Base-by-base conservation (phyloP, 148 eudicot genomes). In the Rhododendron mucronatum region DNA sequence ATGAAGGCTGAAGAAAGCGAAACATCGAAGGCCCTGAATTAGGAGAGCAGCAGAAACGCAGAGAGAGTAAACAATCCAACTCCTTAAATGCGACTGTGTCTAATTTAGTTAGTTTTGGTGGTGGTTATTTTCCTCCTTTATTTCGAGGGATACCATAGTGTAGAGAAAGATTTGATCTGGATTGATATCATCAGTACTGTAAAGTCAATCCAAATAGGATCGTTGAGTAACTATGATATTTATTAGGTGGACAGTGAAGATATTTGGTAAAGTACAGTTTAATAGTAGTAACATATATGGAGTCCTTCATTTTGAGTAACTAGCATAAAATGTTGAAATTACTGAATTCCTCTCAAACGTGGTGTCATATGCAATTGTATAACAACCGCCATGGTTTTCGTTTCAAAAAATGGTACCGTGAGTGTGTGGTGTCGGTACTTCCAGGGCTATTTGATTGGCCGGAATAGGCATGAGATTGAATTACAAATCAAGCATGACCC, bases 171-270 rank as follows among this genome's bases (percentile, higher is more conserved):
- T 50, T 67, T 3, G 14, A 16, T 65, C 6, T 67, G 47, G 84
- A 20, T 57, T 57, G 71, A 57, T 26, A 20, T 16, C 12, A 7
- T 33, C 71, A 35, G 55, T 79, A 51, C 69, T 73, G 86, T 84
- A 51, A 53, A 84, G 86, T 75, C 50, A 50, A 50, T 75, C 50
- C 15, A 57, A 41, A 61, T 51, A 74, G 86, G 81, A 6, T 84
- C n/a, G 57, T 21, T 35, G 7, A 50, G 86, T 39, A 33, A 20
- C 47, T 83, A 12, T 23, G 57, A 75, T 73, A 73, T 18, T 48
- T 71, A 51, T 75, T 84, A 84, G 71, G n/a, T 51, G 71, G 41
- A 53, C 76, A 84, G 67, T 35, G 63, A 30, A 47, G 48, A 83
- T 83, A 71, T 50, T 84, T 50, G 20, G 75, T 51, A 35, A 37